These are phyloP conservation scores for Diacronema lutheri DNA, from an alignment of 78 protist species.

Conservation along the genomic window DNA sequence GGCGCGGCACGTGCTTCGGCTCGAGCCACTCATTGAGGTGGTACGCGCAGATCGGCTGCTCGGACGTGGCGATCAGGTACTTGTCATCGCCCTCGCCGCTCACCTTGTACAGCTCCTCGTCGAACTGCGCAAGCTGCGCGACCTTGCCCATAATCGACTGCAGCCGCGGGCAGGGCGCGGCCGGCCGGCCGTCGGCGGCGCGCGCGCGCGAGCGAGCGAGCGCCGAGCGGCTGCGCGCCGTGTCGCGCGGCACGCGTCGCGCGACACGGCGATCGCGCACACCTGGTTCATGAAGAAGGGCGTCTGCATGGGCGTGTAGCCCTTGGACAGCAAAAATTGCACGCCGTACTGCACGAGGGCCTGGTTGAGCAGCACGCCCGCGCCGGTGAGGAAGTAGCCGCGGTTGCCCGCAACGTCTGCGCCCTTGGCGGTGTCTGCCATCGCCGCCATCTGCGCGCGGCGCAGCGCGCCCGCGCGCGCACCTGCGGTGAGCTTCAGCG, in stretches of 20 bases:
- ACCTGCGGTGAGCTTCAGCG: too few species aligned
- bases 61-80: constrained; percentile 97
- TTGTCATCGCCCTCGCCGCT: constrained; percentile 76
- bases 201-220: too few species aligned
- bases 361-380: constrained; percentile 79
- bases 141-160: constrained; percentile 74
- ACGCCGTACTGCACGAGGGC: constrained; percentile 86
- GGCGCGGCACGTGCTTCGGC: constrained; percentile 42
- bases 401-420: constrained; percentile 87
- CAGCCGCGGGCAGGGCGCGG: too few species aligned
- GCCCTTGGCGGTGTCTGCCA: neutral
- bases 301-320: constrained; percentile 83
- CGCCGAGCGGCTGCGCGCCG: too few species aligned
- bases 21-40: constrained; percentile 79
- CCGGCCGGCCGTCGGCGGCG: too few species aligned
- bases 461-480: too few species aligned
- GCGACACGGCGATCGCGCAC: constrained; percentile 45
- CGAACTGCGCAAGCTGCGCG: constrained; percentile 97
- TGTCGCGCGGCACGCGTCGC: too few species aligned
- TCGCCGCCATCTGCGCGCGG: too few species aligned
- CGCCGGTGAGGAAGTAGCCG: constrained; percentile 89
- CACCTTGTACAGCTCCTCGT: constrained; percentile 97
- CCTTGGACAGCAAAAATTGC: constrained; percentile 53
- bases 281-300: constrained; percentile 96
- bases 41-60: constrained; percentile 97